phyloP scores from a whole-genome alignment of 345 rosid species.

The Dovyalis caffra region DNA sequence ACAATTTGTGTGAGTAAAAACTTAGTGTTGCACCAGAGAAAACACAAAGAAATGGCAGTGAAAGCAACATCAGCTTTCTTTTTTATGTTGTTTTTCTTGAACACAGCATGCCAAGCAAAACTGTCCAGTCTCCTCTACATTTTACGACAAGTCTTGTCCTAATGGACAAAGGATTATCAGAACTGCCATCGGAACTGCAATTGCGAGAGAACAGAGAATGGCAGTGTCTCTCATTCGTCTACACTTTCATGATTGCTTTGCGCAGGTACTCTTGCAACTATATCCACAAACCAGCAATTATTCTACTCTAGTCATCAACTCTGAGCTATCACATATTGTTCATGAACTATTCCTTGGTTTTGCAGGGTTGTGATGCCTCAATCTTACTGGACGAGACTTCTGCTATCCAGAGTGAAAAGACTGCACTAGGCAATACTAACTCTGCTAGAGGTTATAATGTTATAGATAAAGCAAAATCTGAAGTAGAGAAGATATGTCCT shows the following conservation, averaged over 20 bases:
- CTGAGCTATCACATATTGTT: neutral
- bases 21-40: too few species aligned
- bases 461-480: conserved; percentile 9
- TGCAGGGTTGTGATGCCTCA: conserved; percentile 29
- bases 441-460: conserved; percentile 20
- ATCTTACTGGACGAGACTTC: conserved; percentile 22
- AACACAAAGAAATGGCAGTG: too few species aligned
- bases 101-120: neutral
- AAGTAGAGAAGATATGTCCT: conserved; percentile 21
- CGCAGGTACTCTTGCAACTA: neutral
- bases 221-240: neutral
- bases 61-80: neutral
- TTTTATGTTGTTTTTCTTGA: neutral
- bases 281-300: neutral
- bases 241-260: neutral
- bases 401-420: conserved; percentile 13
- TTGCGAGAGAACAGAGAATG: neutral
- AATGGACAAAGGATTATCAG: neutral
- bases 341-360: neutral
- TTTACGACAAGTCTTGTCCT: neutral
- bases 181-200: neutral
- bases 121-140: neutral
- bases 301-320: neutral
- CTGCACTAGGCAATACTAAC: neutral
- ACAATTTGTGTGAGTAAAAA: too few species aligned